Conservation (phyloP, 2,329 filamentous ascomycete species). For the Helotiales sp. region DNA sequence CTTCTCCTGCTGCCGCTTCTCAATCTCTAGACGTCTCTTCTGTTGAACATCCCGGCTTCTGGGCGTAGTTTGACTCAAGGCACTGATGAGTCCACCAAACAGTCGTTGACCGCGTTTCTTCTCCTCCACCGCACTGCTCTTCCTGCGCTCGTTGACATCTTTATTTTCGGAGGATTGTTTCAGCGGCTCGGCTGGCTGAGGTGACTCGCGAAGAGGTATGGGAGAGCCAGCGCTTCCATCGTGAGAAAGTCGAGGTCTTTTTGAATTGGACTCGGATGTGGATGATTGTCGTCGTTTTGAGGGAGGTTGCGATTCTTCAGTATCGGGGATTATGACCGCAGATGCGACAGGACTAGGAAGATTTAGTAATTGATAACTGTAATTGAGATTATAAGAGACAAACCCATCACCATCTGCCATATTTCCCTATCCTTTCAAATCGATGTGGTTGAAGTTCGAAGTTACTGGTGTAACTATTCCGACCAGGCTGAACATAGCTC, state of each 20-base stretch:
- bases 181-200: constrained; percentile 17
- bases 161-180: constrained; percentile 16
- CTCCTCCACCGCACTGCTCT: constrained; percentile 64
- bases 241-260: constrained; percentile 51
- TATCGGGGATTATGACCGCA: constrained; percentile 36
- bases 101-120: constrained; percentile 81
- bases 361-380: constrained; percentile 14
- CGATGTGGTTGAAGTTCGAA: neutral
- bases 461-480: neutral
- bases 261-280: constrained; percentile 47
- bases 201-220: constrained; percentile 32
- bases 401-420: constrained; percentile 30
- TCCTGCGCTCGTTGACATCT: constrained; percentile 36
- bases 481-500: constrained; percentile 8
- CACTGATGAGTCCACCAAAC: constrained; percentile 68
- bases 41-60: constrained; percentile 60
- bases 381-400: neutral
- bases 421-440: neutral
- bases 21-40: constrained; percentile 75
- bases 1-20: constrained; percentile 77
- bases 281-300: constrained; percentile 52
- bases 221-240: constrained; percentile 23
- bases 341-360: constrained; percentile 35
- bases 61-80: constrained; percentile 68
- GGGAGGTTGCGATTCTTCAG: constrained; percentile 11